Evolutionary conservation across 352 stramenopile species (phyloP).

Genomic region (Phytophthora niederhauseri): DNA sequence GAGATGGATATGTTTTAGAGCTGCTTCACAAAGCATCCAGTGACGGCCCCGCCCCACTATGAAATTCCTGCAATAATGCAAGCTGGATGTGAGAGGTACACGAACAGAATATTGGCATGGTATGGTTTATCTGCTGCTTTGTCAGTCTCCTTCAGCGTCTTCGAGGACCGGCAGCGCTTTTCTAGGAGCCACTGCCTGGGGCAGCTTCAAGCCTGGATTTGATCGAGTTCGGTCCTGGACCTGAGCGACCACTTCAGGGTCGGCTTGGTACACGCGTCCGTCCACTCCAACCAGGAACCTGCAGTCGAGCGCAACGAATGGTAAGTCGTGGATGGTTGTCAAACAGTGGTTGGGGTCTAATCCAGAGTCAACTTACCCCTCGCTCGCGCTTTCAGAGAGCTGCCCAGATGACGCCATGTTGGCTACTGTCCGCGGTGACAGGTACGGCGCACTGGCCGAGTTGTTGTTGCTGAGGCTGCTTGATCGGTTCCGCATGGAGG

Average conservation of each 20-base stretch:
- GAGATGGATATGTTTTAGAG: constrained; percentile 88
- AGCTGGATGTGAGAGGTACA: constrained; percentile 5
- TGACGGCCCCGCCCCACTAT: not conserved
- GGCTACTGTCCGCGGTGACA: constrained; percentile 34
- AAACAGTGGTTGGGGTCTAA: not conserved
- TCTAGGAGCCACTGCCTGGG: constrained; percentile 44
- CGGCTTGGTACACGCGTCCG: constrained; percentile 82
- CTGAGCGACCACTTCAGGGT: constrained; percentile 62
- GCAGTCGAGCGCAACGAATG: constrained; percentile 17
- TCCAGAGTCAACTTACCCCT: constrained; percentile 49
- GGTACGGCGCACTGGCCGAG: constrained; percentile 44
- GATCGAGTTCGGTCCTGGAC: constrained; percentile 55
- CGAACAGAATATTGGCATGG: constrained; percentile 11
- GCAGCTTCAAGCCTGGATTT: constrained; percentile 46
- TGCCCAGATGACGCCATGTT: constrained; percentile 33
- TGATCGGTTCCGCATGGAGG: constrained; percentile 32
- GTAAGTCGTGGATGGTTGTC: constrained; percentile 3
- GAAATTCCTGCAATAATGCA: constrained; percentile 6
- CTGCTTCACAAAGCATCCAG: not conserved
- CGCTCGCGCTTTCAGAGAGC: constrained; percentile 61
- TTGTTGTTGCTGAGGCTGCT: constrained; percentile 50
- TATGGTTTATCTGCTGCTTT: not conserved
- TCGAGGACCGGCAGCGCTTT: constrained; percentile 27
- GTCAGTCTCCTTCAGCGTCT: constrained; percentile 25
- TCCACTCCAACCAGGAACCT: constrained; percentile 85